Evolutionary conservation across 768 basidiomycete genomes (phyloP), one percentile per base, ranked within the genome.

Genomic region (Serendipita indica): DNA sequence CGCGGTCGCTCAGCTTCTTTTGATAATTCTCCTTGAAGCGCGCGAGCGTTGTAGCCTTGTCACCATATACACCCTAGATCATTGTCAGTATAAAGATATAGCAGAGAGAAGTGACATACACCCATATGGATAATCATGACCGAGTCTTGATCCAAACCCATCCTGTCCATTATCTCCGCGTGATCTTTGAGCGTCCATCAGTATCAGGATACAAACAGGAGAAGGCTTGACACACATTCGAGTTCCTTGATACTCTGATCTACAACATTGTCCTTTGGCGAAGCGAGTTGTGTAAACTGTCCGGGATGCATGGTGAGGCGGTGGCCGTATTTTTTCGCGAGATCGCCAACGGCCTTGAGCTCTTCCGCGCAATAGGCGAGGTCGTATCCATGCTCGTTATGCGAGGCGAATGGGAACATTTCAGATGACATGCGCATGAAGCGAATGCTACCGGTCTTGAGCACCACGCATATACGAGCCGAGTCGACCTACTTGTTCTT

Each of bases 401-500:
- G 93, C 1, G 86, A 86, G 0, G 91, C 90, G 64, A 85, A 96
- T 0, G 92, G 91, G 69, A 96, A 94, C 79, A 96, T 83, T 63
- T 91, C 88, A 5, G 89, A 90, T 0, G 89, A 92, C 63, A 94
- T 67, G 43, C 91, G 79, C 72, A 93, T 79, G 70, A 92, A 94
- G n/a, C 78, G 79, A 58, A 94, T 91, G 46, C 81, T 75, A 78
- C 80, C 49, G 14, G 12, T 10, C 43, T 27, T 14, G 61, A 56
- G 39, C n/a, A 37, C 10, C 35, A 37, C 35, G 35, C 35, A 18
- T 37, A 18, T 37, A 37, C 10, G 61, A 7, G 20, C 28, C 59
- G 22, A 58, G 3, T 32, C 34, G 22, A 67, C 73, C 56, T 66
- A 79, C 83, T 73, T 71, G 69, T 94, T 88, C 49, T 78, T 77